Conservation (phyloP, 257 asterid species). For the Eucommia ulmoides region DNA sequence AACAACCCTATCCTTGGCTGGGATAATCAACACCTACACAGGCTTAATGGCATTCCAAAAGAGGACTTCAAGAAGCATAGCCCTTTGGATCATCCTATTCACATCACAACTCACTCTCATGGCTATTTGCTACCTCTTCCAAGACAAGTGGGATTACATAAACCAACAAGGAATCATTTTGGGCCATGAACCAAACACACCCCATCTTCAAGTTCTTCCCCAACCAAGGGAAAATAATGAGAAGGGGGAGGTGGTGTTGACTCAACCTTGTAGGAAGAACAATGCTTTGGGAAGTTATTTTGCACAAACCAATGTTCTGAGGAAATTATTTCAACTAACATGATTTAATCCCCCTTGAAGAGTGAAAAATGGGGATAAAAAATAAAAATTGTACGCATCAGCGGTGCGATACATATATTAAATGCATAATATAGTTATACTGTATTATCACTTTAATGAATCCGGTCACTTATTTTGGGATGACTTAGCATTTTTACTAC, state of each 20-base stretch:
- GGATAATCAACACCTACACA: constrained; percentile 51
- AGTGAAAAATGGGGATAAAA: no score
- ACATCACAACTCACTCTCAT: constrained; percentile 66
- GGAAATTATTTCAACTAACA: constrained; percentile 59
- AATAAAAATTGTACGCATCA: no score
- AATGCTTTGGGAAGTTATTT: constrained; percentile 68
- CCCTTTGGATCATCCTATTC: constrained; percentile 50
- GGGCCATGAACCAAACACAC: constrained; percentile 2
- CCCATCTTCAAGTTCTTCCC: constrained; percentile 11
- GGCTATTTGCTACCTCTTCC: constrained; percentile 60
- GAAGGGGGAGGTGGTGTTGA: constrained; percentile 4
- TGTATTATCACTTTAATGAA: no score
- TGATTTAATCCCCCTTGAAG: no score
- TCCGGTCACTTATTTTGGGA: no score
- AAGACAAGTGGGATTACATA: constrained; percentile 81
- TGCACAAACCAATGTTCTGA: constrained; percentile 53
- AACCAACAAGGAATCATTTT: constrained; percentile 37
- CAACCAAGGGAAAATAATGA: background rate
- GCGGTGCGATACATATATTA: no score
- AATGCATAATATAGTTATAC: no score
- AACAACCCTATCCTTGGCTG: constrained; percentile 42
- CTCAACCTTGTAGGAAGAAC: constrained; percentile 48
- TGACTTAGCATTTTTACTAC: no score
- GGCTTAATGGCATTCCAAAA: constrained; percentile 56
- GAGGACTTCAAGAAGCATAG: constrained; percentile 41